Percentiles rank a stretch among this genome's conserved stretches.
phyloP scores from a whole-genome alignment of 2,329 filamentous ascomycete species.

The Aspergillus felis region DNA sequence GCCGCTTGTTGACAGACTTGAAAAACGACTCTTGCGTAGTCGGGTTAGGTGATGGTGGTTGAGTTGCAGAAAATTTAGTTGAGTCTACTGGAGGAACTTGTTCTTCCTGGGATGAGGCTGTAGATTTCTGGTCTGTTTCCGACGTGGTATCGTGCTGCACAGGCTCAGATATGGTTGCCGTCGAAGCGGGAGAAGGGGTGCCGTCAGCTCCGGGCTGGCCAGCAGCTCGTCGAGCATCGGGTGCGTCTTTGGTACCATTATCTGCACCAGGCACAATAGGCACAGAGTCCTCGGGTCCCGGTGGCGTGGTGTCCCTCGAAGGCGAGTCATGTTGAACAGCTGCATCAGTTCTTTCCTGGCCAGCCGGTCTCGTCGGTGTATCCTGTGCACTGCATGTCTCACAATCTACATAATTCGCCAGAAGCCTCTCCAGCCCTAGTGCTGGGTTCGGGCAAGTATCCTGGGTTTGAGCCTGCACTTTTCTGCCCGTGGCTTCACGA shows the following conservation, averaged over 20 bases:
- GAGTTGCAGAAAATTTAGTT: conserved; percentile 38
- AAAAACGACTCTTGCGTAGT: conserved; percentile 97
- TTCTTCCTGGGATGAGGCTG: conserved; percentile 29
- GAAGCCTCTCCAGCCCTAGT: conserved; percentile 10
- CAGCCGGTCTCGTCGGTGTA: conserved; percentile 2
- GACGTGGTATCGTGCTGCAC: conserved; percentile 18
- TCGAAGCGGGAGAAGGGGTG: conserved; percentile 15
- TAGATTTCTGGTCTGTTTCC: conserved; percentile 21
- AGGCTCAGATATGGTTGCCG: conserved; percentile 14
- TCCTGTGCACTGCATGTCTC: conserved; percentile 18
- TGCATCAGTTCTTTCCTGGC: conserved; percentile 13
- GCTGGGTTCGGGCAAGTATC: conserved; percentile 16
- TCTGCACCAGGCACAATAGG: neutral
- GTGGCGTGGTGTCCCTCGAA: conserved; percentile 1
- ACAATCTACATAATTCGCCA: conserved; percentile 4
- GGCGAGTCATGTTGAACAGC: conserved; percentile 18
- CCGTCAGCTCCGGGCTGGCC: conserved; percentile 11
- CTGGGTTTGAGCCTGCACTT: conserved; percentile 3
- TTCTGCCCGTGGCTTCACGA: conserved; percentile 23
- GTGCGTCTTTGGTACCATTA: conserved; percentile 10
- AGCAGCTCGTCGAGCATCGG: conserved; percentile 17
- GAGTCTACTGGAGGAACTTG: conserved; percentile 24
- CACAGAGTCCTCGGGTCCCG: neutral
- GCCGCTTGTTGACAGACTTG: conserved; percentile 89
- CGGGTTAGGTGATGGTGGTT: conserved; percentile 59